Evolutionary conservation across 768 basidiomycete species (phyloP).

Genomic region (Multifurca ochricompacta): DNA sequence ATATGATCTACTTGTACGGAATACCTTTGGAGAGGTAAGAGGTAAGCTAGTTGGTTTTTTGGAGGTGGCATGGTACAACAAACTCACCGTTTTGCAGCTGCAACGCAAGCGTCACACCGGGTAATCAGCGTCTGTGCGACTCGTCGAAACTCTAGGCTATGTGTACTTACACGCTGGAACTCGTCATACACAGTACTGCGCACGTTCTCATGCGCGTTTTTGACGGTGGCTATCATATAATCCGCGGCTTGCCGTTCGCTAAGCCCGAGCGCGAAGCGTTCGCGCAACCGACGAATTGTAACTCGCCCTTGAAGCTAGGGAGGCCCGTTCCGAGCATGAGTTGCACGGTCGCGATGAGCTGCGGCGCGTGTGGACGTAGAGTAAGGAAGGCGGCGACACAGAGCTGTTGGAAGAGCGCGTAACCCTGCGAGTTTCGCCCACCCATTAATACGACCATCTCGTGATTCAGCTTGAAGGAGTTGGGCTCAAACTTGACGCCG

Average conservation of each 20-base stretch:
- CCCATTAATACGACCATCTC: slow-evolving; percentile 99
- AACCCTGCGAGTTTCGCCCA: slow-evolving; percentile 88
- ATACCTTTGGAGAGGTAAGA: slow-evolving; percentile 16
- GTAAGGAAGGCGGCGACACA: slow-evolving; percentile 96
- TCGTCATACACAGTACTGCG: slow-evolving; percentile 93
- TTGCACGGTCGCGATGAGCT: slow-evolving; percentile 79
- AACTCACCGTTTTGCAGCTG: slow-evolving; percentile 43
- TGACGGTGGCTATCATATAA: slow-evolving; percentile 82
- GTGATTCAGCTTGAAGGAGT: slow-evolving; percentile 96
- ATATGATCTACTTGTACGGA: slow-evolving; percentile 11
- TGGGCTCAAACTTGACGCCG: slow-evolving; percentile 99
- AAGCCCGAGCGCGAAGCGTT: slow-evolving; percentile 76
- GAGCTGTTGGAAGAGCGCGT: slow-evolving; percentile 87
- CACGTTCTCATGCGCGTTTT: slow-evolving; percentile 92
- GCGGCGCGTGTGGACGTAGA: slow-evolving; percentile 88
- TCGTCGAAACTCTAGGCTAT: background rate
- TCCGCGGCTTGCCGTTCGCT: slow-evolving; percentile 90
- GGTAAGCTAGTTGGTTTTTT: background rate
- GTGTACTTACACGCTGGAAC: slow-evolving; percentile 71
- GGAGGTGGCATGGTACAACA: background rate
- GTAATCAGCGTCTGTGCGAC: slow-evolving; percentile 3
- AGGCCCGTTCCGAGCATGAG: slow-evolving; percentile 94
- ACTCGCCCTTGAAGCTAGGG: slow-evolving; percentile 95
- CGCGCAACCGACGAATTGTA: slow-evolving; percentile 80
- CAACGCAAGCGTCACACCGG: slow-evolving; percentile 1